phyloP scores from a whole-genome alignment of 768 basidiomycete genomes.

The Lactarius evosmus region DNA sequence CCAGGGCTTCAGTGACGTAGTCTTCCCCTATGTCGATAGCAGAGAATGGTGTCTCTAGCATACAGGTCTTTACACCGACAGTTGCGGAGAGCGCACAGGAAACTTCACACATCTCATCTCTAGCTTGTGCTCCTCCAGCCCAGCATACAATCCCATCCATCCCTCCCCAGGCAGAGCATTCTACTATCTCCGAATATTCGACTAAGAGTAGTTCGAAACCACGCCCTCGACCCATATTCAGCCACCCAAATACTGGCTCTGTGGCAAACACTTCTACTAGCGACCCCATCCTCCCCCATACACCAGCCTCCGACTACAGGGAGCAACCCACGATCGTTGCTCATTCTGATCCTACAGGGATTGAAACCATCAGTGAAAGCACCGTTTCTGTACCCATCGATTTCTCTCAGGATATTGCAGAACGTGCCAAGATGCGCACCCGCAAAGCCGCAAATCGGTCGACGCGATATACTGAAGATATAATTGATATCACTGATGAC shows the following conservation, averaged over 20 bases:
- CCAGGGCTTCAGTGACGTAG: conserved; percentile 15
- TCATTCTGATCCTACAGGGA: conserved; percentile 4
- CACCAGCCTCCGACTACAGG: conserved; percentile 9
- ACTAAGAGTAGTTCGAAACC: conserved; percentile 10
- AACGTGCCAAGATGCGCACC: conserved; percentile 36
- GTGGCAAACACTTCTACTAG: conserved; percentile 12
- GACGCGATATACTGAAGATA: conserved; percentile 18
- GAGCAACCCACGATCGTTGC: background rate
- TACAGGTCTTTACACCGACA: conserved; percentile 20
- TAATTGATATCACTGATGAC: conserved; percentile 36
- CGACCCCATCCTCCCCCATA: conserved; percentile 18
- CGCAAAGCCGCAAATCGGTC: conserved; percentile 29
- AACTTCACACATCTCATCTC: conserved; percentile 20
- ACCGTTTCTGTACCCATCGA: background rate
- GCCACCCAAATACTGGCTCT: background rate
- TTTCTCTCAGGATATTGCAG: conserved; percentile 33
- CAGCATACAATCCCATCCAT: conserved; percentile 21
- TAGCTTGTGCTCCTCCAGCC: background rate
- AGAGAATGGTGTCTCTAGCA: conserved; percentile 20
- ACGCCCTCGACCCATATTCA: conserved; percentile 25
- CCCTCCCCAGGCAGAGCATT: conserved; percentile 3
- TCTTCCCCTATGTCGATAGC: background rate
- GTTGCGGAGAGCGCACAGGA: background rate
- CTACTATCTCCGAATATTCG: conserved; percentile 20
- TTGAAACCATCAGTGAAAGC: background rate